These are phyloP conservation scores for Wickerhamiella alocasiicola DNA, from an alignment of 805 yeast genomes.

Conservation along the genomic window DNA sequence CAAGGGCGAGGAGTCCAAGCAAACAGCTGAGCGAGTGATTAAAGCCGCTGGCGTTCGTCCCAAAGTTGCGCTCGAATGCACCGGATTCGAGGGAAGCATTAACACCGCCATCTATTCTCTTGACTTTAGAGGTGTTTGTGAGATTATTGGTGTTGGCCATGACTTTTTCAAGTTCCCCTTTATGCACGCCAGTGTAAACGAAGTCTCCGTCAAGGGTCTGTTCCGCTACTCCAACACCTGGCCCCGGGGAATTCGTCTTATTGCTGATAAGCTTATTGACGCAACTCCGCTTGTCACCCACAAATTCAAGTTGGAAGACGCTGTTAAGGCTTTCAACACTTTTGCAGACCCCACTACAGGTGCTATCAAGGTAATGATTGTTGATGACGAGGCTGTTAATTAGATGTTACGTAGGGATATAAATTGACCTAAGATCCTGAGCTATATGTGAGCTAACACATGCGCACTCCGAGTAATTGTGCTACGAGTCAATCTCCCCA, in stretches of 20 bases:
- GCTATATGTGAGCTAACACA: no score
- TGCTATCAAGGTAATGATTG: slow-evolving; percentile 37
- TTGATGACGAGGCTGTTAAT: slow-evolving; percentile 28
- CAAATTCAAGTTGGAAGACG: slow-evolving; percentile 35
- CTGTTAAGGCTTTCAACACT: slow-evolving; percentile 35
- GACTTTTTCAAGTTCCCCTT: slow-evolving; percentile 39
- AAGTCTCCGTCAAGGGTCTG: slow-evolving; percentile 39
- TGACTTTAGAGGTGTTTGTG: slow-evolving; percentile 36
- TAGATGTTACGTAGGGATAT: no score
- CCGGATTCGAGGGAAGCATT: slow-evolving; percentile 41
- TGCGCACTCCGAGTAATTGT: no score
- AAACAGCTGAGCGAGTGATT: slow-evolving; percentile 22
- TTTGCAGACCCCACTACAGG: slow-evolving; percentile 34
- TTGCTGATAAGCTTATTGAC: slow-evolving; percentile 34
- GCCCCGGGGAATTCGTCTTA: slow-evolving; percentile 43
- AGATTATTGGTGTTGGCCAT: slow-evolving; percentile 42
- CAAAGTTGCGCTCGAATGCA: slow-evolving; percentile 39
- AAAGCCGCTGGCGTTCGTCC: slow-evolving; percentile 35
- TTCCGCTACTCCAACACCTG: slow-evolving; percentile 45
- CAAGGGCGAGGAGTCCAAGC: slow-evolving; percentile 30
- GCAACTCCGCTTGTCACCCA: slow-evolving; percentile 40
- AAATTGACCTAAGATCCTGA: no score
- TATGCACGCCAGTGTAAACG: slow-evolving; percentile 43
- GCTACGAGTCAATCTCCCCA: no score
- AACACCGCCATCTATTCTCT: slow-evolving; percentile 36